Conservation (phyloP, 768 basidiomycete species). For the Mrakia gelida region DNA sequence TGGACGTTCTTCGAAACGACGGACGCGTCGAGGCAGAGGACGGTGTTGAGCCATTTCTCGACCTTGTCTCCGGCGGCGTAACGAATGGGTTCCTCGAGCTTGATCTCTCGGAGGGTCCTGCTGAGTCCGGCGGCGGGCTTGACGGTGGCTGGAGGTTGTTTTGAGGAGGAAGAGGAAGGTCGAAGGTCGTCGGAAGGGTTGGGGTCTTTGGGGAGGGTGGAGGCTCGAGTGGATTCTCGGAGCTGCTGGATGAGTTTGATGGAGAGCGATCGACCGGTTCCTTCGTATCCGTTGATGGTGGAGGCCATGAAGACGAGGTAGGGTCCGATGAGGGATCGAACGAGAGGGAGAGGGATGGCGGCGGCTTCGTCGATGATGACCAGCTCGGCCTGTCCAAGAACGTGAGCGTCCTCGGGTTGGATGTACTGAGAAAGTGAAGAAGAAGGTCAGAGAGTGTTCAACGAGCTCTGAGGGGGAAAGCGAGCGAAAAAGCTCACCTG, state of each 20-base stretch:
- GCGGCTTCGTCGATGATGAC: conserved; percentile 98
- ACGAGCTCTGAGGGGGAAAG: not conserved
- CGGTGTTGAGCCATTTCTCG: conserved; percentile 86
- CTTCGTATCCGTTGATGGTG: conserved; percentile 99
- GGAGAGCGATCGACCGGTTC: conserved; percentile 95
- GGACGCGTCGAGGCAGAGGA: conserved; percentile 88
- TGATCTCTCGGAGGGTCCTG: conserved; percentile 83
- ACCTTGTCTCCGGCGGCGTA: conserved; percentile 80
- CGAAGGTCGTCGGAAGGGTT: conserved; percentile 29
- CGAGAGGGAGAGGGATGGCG: conserved; percentile 92
- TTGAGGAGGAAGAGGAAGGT: not conserved
- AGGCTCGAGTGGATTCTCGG: conserved; percentile 67
- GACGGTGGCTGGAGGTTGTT: conserved; percentile 5
- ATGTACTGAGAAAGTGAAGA: conserved; percentile 72
- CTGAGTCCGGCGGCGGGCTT: conserved; percentile 21
- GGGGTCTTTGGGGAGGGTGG: conserved; percentile 27
- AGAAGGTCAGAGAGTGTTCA: not conserved
- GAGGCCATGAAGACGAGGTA: conserved; percentile 98
- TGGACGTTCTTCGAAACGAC: conserved; percentile 48
- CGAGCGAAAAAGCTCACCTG: conserved; percentile 55
- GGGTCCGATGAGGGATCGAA: conserved; percentile 83
- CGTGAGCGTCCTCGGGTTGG: conserved; percentile 95
- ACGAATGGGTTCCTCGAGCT: conserved; percentile 90
- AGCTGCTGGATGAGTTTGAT: conserved; percentile 97
- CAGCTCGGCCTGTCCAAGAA: conserved; percentile 93